phyloP scores from a whole-genome alignment of 2,329 filamentous ascomycete species.

The Lomentospora prolificans region DNA sequence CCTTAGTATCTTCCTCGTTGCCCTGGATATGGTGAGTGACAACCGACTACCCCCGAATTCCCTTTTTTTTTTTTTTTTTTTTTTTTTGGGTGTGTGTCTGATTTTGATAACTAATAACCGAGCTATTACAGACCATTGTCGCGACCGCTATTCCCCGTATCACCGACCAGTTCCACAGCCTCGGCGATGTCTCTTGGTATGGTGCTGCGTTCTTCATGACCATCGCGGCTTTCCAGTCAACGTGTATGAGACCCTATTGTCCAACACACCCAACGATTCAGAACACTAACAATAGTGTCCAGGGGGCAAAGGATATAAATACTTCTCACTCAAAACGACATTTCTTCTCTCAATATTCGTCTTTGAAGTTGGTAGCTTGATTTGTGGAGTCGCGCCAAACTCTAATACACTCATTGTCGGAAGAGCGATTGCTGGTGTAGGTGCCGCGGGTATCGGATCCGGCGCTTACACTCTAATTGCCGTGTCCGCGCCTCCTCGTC shows the following conservation, averaged over 20 bases:
- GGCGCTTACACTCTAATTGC: conserved; percentile 32
- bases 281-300: conserved; percentile 27
- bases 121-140: conserved; percentile 26
- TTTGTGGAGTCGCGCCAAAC: conserved; percentile 36
- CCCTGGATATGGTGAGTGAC: conserved; percentile 19
- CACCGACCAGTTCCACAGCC: conserved; percentile 30
- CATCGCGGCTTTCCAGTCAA: conserved; percentile 32
- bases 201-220: conserved; percentile 44
- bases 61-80: too few species aligned
- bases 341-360: conserved; percentile 38
- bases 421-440: conserved; percentile 36
- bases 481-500: conserved; percentile 18
- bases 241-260: conserved; percentile 21
- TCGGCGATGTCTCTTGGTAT: conserved; percentile 41
- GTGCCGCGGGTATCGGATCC: conserved; percentile 36
- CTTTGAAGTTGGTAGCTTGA: conserved; percentile 43
- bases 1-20: conserved; percentile 29
- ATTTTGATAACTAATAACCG: too few species aligned
- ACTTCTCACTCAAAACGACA: conserved; percentile 35
- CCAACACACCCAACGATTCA: conserved; percentile 28
- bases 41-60: not conserved
- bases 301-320: conserved; percentile 34
- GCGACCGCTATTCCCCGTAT: conserved; percentile 34
- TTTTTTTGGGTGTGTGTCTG: too few species aligned
- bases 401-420: conserved; percentile 40